Base-by-base conservation (phyloP, 2,329 filamentous ascomycete genomes). In the Trichoderma cornu-damae region DNA sequence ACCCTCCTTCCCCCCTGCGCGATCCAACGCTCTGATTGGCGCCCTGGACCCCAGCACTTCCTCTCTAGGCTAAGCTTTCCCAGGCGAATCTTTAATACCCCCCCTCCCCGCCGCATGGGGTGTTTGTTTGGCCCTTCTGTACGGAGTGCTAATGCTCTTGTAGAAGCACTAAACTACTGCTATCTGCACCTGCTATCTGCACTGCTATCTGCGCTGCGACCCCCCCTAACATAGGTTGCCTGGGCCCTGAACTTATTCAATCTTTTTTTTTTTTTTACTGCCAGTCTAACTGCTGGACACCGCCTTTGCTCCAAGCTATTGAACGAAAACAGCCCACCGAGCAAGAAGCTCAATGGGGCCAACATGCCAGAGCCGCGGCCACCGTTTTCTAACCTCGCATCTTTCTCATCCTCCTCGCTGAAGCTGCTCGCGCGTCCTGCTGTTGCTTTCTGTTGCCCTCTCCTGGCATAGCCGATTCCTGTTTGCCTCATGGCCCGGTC, bases 241-340 rank as follows among this genome's bases (percentile, higher is more conserved):
- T 34, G 6, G 35, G 18, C 40, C 18, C 40, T 43, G 40, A 12
- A 37, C 14, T 34, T 34, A 37, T 7, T 16, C n/a, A 8, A 24
- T 44, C 4, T 30, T 22, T 35, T 26, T 35, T 14, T n/a, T 35
- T 16, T 22, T 24, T 6, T 4, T 18, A 28, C 20, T 46, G 40
- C 40, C 51, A 38, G 38, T 28, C 40, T 20, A 3, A 22, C 7
- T 52, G 20, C 38, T 32, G 24, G 56, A 58, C 56, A 58, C 56
- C 56, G 56, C 56, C 50, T 54, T 46, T 55, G 6, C 24, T 34
- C n/a, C n/a, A n/a, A n/a, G n/a, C n/a, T n/a, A n/a, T n/a, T n/a
- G n/a, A n/a, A 35, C 40, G 40, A 37, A n/a, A 55, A 47, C 51
- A 54, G 32, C 51, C 51, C 51, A 55, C 51, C 30, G 46, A 3